A percentile compares a stretch with the other conserved stretches of the same genome.
phyloP scores from a whole-genome alignment of 2,329 filamentous ascomycete species.

The Monosporascus ibericus region DNA sequence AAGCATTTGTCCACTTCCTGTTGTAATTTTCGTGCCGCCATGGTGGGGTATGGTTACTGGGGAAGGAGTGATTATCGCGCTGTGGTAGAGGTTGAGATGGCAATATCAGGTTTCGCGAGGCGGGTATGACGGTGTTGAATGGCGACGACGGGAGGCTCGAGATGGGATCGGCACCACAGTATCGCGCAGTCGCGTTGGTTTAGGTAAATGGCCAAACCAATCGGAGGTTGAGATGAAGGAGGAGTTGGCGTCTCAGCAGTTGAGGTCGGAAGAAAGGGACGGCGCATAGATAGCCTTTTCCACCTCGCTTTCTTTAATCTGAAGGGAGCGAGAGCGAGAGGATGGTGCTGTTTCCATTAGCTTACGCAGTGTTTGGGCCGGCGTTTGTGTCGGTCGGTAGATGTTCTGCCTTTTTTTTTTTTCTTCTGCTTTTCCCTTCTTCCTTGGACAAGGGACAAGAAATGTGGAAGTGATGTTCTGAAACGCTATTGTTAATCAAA shows the following conservation, averaged over 20 bases:
- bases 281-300: not conserved
- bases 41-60: constrained; percentile 38
- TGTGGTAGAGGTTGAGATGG: not conserved
- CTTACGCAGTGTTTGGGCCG: not conserved
- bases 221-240: not conserved
- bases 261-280: not conserved
- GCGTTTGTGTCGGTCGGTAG: not conserved
- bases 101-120: not conserved
- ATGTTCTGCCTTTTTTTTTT: not conserved
- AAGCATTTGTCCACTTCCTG: constrained; percentile 99
- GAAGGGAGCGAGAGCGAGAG: not conserved
- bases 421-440: not conserved
- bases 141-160: not conserved
- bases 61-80: not conserved
- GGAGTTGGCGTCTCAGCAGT: not conserved
- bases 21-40: constrained; percentile 93
- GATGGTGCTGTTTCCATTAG: not conserved
- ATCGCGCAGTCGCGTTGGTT: not conserved
- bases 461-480: constrained; percentile 2
- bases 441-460: not conserved
- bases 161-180: not conserved
- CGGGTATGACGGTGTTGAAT: not conserved
- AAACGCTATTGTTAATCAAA: constrained; percentile 3
- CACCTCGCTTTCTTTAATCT: not conserved
- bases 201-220: not conserved